Evolutionary conservation across 2,329 filamentous ascomycete genomes (phyloP).

Genomic region (Acephala macrosclerotiorum): DNA sequence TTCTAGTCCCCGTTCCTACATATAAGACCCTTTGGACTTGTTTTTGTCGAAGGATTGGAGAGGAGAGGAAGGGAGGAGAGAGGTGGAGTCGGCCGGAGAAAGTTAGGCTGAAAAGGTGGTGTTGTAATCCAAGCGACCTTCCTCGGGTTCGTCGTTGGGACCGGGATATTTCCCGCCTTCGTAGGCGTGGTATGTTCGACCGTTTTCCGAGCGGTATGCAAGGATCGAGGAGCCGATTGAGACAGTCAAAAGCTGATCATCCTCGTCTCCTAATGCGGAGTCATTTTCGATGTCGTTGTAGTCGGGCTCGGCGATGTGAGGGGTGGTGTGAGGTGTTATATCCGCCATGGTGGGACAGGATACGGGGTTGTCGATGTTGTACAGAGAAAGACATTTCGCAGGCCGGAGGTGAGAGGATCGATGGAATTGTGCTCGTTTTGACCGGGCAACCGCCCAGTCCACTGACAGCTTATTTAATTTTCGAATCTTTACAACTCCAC

Average conservation of each 20-base stretch:
- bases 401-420: too few relatives aligned
- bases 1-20: slow-evolving; percentile 28
- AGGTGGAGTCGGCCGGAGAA: background rate
- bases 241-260: background rate
- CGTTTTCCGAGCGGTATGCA: slow-evolving; percentile 11
- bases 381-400: background rate
- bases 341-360: background rate
- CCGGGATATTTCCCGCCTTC: slow-evolving; percentile 53
- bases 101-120: slow-evolving; percentile 14
- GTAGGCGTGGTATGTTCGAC: slow-evolving; percentile 27
- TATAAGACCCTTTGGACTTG: slow-evolving; percentile 18
- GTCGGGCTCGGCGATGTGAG: background rate
- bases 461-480: too few relatives aligned
- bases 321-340: background rate
- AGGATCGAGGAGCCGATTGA: slow-evolving; percentile 13
- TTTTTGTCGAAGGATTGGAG: too few relatives aligned
- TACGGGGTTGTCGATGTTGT: too few relatives aligned
- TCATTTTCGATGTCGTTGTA: slow-evolving; percentile 4
- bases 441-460: too few relatives aligned
- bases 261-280: slow-evolving; percentile 7
- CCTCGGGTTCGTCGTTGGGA: slow-evolving; percentile 53
- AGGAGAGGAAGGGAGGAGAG: background rate
- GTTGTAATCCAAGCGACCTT: slow-evolving; percentile 49
- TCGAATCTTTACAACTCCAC: too few relatives aligned
- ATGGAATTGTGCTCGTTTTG: too few relatives aligned